phyloP scores from a whole-genome alignment of 805 yeast species.

The Blastobotrys mokoenaii region DNA sequence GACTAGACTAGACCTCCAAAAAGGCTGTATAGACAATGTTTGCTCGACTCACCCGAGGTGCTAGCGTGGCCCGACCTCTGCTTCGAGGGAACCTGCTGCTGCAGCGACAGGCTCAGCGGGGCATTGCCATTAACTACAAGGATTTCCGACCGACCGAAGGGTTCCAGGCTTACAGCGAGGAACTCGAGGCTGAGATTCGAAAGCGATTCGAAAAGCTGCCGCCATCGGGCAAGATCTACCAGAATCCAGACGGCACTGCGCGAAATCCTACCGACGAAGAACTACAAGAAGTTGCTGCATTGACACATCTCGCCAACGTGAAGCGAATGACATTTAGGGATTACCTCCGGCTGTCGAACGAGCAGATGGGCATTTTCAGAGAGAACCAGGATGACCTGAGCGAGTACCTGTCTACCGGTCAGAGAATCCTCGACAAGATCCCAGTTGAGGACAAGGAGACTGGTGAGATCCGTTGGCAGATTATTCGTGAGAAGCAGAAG shows the following conservation, averaged over 20 bases:
- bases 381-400: conserved; percentile 56
- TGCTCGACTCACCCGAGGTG: background rate
- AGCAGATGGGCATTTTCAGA: conserved; percentile 45
- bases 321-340: conserved; percentile 47
- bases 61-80: background rate
- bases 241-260: conserved; percentile 68
- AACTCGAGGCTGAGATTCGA: conserved; percentile 41
- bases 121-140: conserved; percentile 11
- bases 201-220: conserved; percentile 54
- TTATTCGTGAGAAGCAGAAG: conserved; percentile 63
- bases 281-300: conserved; percentile 58
- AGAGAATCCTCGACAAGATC: conserved; percentile 69
- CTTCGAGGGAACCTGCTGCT: no score
- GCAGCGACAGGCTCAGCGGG: background rate
- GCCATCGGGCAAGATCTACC: conserved; percentile 55
- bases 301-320: conserved; percentile 50
- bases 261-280: conserved; percentile 64
- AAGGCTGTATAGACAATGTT: background rate
- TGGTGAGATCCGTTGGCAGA: conserved; percentile 72
- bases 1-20: background rate
- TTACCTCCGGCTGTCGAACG: conserved; percentile 40
- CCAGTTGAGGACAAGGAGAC: conserved; percentile 74
- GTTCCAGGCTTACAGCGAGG: conserved; percentile 13
- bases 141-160: conserved; percentile 17
- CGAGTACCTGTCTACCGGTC: conserved; percentile 44